Conservation (phyloP, 768 basidiomycete genomes). For the Gymnopilus junonius region DNA sequence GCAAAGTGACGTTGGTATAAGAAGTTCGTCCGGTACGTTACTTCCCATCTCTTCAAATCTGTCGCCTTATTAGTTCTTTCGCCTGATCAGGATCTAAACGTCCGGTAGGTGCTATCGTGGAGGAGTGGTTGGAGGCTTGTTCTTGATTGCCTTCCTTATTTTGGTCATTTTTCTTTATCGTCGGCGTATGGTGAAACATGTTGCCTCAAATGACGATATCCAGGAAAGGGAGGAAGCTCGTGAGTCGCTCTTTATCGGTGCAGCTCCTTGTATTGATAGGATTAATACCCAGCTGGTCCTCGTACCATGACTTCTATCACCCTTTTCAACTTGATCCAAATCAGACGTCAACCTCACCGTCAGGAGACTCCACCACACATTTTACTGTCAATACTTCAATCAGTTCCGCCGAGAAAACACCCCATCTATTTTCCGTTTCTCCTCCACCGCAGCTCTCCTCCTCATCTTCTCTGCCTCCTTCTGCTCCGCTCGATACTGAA, state of each 20-base stretch:
- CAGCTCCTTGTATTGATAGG: neutral
- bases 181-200: neutral
- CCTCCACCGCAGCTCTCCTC: neutral
- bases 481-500: neutral
- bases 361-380: neutral
- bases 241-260: neutral
- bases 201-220: neutral
- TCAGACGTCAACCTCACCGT: neutral
- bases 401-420: neutral
- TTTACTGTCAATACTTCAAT: neutral
- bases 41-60: neutral
- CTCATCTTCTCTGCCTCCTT: neutral
- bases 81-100: neutral
- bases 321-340: neutral
- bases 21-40: neutral
- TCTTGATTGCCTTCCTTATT: neutral
- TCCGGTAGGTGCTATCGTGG: neutral
- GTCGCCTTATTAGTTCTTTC: neutral
- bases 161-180: neutral
- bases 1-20: too few species aligned
- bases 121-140: constrained; percentile 1
- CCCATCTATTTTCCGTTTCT: neutral
- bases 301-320: neutral
- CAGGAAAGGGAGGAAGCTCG: neutral
- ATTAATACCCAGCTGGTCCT: neutral